Evolutionary conservation across 768 basidiomycete species (phyloP), one percentile per base, ranked within the genome.

Genomic region (Boletellus emodensis): DNA sequence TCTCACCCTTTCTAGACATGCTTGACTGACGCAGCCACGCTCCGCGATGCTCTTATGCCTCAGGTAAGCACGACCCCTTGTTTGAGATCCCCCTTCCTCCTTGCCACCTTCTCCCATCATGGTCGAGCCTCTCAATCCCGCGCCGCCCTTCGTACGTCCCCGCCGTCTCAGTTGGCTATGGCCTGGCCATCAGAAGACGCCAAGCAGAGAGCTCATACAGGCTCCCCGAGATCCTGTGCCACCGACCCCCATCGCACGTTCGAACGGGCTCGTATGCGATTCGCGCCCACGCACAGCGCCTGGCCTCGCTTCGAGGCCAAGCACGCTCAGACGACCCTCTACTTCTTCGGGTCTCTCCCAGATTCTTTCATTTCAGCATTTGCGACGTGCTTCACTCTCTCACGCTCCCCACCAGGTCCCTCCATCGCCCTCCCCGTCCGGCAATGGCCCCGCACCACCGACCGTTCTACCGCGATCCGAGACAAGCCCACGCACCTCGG

Each of bases 401-500:
- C 17, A 58, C 42, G 24, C 41, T 40, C 12, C 48, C 34, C 57
- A 51, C 6, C 66, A 68, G 63, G 53, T 51, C 12, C 46, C 49
- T 8, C 63, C 45, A 6, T 6, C 44, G 13, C 36, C 50, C 10
- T 20, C 57, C 28, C 11, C 46, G 1, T 34, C 52, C 33, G 56
- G 47, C 30, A 53, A 45, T 34, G 48, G 46, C 37, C 40, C 61
- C 9, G 33, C 49, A 2, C 57, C 53, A 12, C 37, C 44, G 3
- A 10, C 51, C 8, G 40, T 44, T 7, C 45, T 50, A 6, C 15
- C 72, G 45, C 62, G 74, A 6, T 61, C 72, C 2, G 76, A 79
- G 20, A 55, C 66, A 10, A 52, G 65, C 9, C 51, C 61, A 60
- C 73, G 67, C 56, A 56, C 60, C 13, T 63, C 71, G 11, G 77